Base-by-base conservation (phyloP, 306 rosid species). In the Spatholobus suberectus region DNA sequence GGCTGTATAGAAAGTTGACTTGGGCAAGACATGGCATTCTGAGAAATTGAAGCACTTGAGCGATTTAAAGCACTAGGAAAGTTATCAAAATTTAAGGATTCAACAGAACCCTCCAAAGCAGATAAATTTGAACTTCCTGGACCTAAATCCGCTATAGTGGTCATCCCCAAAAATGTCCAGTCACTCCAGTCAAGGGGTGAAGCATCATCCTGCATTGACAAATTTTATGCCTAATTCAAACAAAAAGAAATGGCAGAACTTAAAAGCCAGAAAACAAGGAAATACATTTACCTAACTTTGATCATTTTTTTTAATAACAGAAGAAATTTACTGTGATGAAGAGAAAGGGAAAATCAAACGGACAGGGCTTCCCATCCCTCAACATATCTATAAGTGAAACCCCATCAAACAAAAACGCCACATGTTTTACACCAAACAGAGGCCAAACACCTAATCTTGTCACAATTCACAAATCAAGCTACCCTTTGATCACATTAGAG, bases 131-230 rank as follows among this genome's bases (percentile, higher is more conserved):
- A 84, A 87, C 69, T 78, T 74, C 90, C 81, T 41, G 61, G 66
- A 52, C 51, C 76, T 61, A 38, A 67, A 61, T 41, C 62, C 9
- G 46, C 77, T 51, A 65, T 34, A 44, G 69, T 8, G 62, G 75
- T 59, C 23, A 82, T 85, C 83, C 79, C 94, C 74, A 76, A 68
- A 82, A 95, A 87, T 18, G 84, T 88, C 98, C 98, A 95, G 49
- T 77, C 83, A 84, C 74, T 78, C 98, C 98, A 92, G 82, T 93
- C 92, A 68, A 83, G 82, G 8, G 77, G 40, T 71, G 49, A 67
- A 10, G 43, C 84, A 73, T 87, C 86, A 61, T 90, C 97, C 98
- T 95, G 94, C 88, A 88, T 70, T 13, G 27, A 46, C 77, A 76
- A 92, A 70, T 29, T 81, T 84, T 70, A 55, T 35, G 43, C 34